phyloP scores from a whole-genome alignment of 23 red algal genomes.

The Gracilaria domingensis region DNA sequence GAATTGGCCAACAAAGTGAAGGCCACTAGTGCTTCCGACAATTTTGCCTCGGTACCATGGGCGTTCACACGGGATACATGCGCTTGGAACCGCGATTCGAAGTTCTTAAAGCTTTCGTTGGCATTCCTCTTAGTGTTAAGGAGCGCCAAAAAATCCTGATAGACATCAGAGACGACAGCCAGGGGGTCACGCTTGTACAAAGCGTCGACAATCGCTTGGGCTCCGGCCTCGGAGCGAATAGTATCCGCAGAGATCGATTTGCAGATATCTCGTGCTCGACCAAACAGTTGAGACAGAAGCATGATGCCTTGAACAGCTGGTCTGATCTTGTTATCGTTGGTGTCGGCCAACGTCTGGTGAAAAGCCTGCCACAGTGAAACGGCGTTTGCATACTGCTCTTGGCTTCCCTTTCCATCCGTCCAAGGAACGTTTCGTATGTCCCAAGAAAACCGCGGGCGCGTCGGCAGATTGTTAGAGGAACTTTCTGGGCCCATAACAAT shows the following conservation, averaged over 20 bases:
- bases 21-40: background rate
- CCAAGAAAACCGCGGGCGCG: background rate
- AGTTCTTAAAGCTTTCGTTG: slow-evolving; percentile 7
- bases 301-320: background rate
- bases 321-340: slow-evolving; percentile 30
- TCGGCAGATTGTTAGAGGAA: background rate
- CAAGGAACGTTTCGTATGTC: background rate
- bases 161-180: slow-evolving; percentile 27
- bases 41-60: background rate
- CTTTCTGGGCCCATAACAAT: slow-evolving; percentile 30
- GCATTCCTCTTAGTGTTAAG: background rate
- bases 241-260: background rate
- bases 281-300: slow-evolving; percentile 18
- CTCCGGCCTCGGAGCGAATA: background rate
- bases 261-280: slow-evolving; percentile 17
- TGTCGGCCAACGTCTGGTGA: background rate
- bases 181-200: slow-evolving; percentile 37
- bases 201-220: slow-evolving; percentile 23
- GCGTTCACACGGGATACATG: slow-evolving; percentile 6
- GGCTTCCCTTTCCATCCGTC: slow-evolving; percentile 3
- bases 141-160: background rate
- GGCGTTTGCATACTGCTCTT: slow-evolving; percentile 17
- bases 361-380: slow-evolving; percentile 34
- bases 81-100: background rate
- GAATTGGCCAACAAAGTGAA: background rate